A percentile compares a stretch with the other conserved stretches of the same genome.
These are phyloP conservation scores for Ophiostoma triangulosporum DNA, from an alignment of 2,329 filamentous ascomycete species.

Conservation along the genomic window DNA sequence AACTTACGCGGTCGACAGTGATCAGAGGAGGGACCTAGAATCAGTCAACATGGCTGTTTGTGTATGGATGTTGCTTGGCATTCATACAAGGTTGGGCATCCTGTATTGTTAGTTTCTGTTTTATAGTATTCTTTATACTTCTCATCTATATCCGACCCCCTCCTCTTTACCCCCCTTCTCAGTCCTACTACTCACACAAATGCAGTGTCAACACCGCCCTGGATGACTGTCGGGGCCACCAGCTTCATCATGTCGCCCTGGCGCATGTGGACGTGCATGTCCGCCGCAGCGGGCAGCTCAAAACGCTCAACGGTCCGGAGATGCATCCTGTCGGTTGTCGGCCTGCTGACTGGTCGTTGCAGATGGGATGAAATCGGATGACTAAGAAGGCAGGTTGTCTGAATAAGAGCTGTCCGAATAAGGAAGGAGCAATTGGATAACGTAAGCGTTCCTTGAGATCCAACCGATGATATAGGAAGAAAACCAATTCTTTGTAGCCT, in stretches of 20 bases:
- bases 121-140: too few relatives aligned
- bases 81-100: slow-evolving; percentile 23
- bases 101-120: slow-evolving; percentile 27
- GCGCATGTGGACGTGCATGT: slow-evolving; percentile 60
- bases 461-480: too few relatives aligned
- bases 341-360: neutral
- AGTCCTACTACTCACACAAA: slow-evolving; percentile 10
- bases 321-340: slow-evolving; percentile 16
- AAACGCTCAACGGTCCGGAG: slow-evolving; percentile 18
- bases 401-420: neutral
- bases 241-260: slow-evolving; percentile 51
- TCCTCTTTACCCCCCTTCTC: neutral
- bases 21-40: slow-evolving; percentile 14
- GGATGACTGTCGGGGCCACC: slow-evolving; percentile 31
- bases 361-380: neutral
- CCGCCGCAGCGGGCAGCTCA: slow-evolving; percentile 49
- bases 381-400: too few relatives aligned
- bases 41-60: neutral
- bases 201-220: slow-evolving; percentile 17
- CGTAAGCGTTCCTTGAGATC: too few relatives aligned
- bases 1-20: slow-evolving; percentile 9
- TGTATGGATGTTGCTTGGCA: neutral
- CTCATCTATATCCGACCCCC: neutral
- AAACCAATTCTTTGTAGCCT: too few relatives aligned
- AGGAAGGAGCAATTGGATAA: too few relatives aligned